Evolutionary conservation across 2,329 filamentous ascomycete genomes (phyloP), one percentile per base, ranked within the genome.

Genomic region (Sporothrix curviconia): DNA sequence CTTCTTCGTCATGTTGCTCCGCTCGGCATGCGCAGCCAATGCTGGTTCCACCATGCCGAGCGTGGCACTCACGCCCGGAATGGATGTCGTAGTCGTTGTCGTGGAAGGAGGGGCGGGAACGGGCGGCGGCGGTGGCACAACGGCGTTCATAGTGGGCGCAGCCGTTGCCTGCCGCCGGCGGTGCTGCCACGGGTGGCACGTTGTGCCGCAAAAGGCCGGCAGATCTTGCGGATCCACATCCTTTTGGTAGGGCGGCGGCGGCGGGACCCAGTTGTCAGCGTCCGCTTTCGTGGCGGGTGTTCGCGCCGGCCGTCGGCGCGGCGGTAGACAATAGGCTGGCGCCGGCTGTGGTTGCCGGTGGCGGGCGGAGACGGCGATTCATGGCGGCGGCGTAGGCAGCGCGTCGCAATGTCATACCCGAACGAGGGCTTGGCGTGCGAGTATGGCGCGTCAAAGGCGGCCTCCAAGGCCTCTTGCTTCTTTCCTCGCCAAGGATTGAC

Each of bases 231-330:
- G 80, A 49, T 83, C 80, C 0, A 57, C 51, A 6, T 87, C 84
- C 56, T 82, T 81, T 40, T 84, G 82, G 65, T 95, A 95, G 1
- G 89, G 89, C 3, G 90, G 90, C 8, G 90, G 90, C 5, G 90
- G 90, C 5, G 89, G 88, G 4, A 91, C 87, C 90, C 90, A 95
- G 64, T 92, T 90, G 65, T 94, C 90, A 4, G 89, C 89, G 68
- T 94, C 89, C n/a, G 62, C 89, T 92, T 70, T 94, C 89, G 69
- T 94, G 89, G 4, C n/a, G 89, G 89, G 64, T 90, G 79, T 65
- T 92, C 86, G 42, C 81, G 77, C 42, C 85, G 78, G 7, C 85
- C 84, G 69, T 89, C 85, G 14, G 86, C 85, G 46, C 86, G 80
- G 44, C 84, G 81, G 66, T 87, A 88, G 63, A 85, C 73, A 46